These are phyloP conservation scores for Balakata baccata DNA, from an alignment of 345 rosid genomes.

Conservation along the genomic window DNA sequence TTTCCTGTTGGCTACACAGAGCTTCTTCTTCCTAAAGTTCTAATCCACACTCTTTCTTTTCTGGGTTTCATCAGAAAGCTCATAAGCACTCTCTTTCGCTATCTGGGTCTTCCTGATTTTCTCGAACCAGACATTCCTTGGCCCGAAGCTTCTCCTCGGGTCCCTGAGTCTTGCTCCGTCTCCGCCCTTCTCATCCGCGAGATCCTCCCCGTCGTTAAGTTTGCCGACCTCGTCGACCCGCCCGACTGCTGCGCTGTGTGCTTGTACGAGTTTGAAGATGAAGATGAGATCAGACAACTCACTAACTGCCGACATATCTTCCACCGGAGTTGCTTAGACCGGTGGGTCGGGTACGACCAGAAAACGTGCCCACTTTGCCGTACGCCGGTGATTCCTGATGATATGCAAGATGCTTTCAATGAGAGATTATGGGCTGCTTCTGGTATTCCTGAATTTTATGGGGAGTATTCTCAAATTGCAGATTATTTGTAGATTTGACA, in stretches of 20 bases:
- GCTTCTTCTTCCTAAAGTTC: slow-evolving; percentile 53
- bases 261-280: slow-evolving; percentile 56
- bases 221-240: slow-evolving; percentile 49
- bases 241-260: slow-evolving; percentile 67
- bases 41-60: slow-evolving; percentile 52
- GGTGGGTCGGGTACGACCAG: slow-evolving; percentile 69
- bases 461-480: slow-evolving; percentile 25
- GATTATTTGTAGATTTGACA: not conserved
- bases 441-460: slow-evolving; percentile 44
- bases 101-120: slow-evolving; percentile 58
- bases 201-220: slow-evolving; percentile 58
- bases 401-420: slow-evolving; percentile 44
- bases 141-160: slow-evolving; percentile 26
- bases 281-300: slow-evolving; percentile 58
- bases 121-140: slow-evolving; percentile 60
- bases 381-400: slow-evolving; percentile 49
- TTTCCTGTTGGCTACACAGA: slow-evolving; percentile 76
- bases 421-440: slow-evolving; percentile 61
- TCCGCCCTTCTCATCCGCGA: slow-evolving; percentile 55
- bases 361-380: slow-evolving; percentile 58
- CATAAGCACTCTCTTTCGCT: slow-evolving; percentile 40
- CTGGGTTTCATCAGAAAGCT: slow-evolving; percentile 50
- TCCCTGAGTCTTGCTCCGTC: slow-evolving; percentile 29
- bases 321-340: slow-evolving; percentile 63
- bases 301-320: slow-evolving; percentile 62